Base-by-base conservation (phyloP, 768 basidiomycete species). In the Steccherinum ochraceum region DNA sequence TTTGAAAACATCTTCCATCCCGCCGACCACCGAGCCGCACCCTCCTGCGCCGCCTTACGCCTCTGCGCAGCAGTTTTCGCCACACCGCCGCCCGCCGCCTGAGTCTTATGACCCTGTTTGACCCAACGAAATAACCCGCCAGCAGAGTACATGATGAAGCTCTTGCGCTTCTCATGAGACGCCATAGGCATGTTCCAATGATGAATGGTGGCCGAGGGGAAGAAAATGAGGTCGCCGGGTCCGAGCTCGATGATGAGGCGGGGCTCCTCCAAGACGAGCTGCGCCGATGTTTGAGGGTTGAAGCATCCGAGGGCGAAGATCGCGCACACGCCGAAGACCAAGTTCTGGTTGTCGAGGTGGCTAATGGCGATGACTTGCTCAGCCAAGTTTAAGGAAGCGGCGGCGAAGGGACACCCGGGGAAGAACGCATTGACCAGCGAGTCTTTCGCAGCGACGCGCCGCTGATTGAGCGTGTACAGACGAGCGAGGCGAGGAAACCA, bases 361-460 rank as follows among this genome's bases (percentile, higher is more conserved):
- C 52, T 43, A 0, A 35, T 24, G 0, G 61, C 62, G 1, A 60
- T 41, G 0, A 57, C 58, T 0, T 49, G 46, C 0, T 49, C 49
- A 1, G 67, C 66, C 13, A 70, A 59, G 47, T 73, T 71, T 56
- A 72, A 67, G 0, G 61, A 65, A 0, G 47, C 26, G 0, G 58
- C 44, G 0, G 67, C 53, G 21, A 66, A 72, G 0, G 68, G 35
- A 2, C 63, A 65, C n/a, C 64, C 55, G 2, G 23, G 1, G 52
- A 70, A 61, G 53, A 62, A 65, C 20, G n/a, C n/a, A n/a, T n/a
- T n/a, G n/a, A n/a, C n/a, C n/a, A n/a, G n/a, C n/a, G n/a, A n/a
- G n/a, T n/a, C n/a, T n/a, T n/a, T n/a, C n/a, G n/a, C n/a, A n/a
- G n/a, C n/a, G n/a, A n/a, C n/a, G n/a, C n/a, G n/a, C n/a, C n/a